phyloP scores from a whole-genome alignment of 2,329 filamentous ascomycete species.

The Microdochium bolleyi region DNA sequence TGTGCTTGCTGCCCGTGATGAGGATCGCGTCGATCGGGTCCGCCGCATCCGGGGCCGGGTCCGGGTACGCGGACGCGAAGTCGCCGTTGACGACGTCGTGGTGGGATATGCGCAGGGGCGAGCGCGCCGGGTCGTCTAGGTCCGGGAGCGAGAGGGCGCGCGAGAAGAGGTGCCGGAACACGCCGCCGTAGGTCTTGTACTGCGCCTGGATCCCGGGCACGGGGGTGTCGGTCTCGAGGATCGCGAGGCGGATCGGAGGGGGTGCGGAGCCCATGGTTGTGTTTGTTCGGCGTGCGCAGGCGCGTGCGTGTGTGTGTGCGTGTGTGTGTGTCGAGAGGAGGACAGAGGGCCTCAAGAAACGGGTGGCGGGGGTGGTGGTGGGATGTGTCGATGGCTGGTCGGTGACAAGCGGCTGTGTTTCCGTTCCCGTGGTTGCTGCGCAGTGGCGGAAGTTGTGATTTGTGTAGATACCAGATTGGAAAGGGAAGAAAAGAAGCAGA shows the following conservation, averaged over 20 bases:
- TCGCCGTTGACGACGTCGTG: constrained; percentile 59
- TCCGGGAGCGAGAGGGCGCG: constrained; percentile 35
- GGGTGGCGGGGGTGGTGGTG: too few relatives aligned
- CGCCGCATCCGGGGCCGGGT: constrained; percentile 57
- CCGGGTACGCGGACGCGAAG: constrained; percentile 58
- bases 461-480: too few relatives aligned
- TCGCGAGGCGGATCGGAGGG: constrained; percentile 60
- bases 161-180: constrained; percentile 55
- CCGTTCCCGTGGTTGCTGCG: too few relatives aligned
- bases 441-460: too few relatives aligned
- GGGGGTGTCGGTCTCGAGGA: constrained; percentile 83
- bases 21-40: constrained; percentile 83
- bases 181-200: constrained; percentile 65
- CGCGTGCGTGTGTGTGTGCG: too few relatives aligned
- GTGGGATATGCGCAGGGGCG: constrained; percentile 49
- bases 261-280: constrained; percentile 16
- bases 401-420: too few relatives aligned
- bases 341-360: too few relatives aligned
- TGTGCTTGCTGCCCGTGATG: constrained; percentile 68
- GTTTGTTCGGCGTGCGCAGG: too few relatives aligned
- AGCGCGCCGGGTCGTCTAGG: constrained; percentile 28
- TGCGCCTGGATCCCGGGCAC: constrained; percentile 53
- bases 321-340: too few relatives aligned
- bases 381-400: too few relatives aligned
- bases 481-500: too few relatives aligned